phyloP scores from a whole-genome alignment of 768 basidiomycete species.

The Suillus variegatus region DNA sequence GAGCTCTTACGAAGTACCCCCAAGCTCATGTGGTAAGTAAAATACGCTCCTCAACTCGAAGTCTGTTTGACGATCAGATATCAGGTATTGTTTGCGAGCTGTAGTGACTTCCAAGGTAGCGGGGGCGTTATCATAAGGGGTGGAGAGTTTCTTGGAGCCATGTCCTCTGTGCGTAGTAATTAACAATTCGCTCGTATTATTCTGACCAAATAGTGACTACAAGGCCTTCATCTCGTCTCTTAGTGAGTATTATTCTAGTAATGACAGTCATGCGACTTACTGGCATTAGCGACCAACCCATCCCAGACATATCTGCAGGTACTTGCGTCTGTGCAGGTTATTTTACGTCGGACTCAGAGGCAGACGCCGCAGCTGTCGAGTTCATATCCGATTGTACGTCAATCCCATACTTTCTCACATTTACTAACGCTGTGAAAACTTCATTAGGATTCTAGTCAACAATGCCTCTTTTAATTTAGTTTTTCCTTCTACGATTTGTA shows the following conservation, averaged over 20 bases:
- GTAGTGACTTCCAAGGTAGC: neutral
- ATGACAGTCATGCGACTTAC: conserved; percentile 3
- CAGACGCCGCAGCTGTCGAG: conserved; percentile 5
- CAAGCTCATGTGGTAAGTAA: neutral
- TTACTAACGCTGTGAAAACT: neutral
- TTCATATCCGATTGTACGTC: neutral
- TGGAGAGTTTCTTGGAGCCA: conserved; percentile 5
- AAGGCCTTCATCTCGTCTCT: conserved; percentile 5
- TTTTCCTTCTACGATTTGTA: neutral
- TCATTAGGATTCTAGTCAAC: neutral
- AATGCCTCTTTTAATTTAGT: neutral
- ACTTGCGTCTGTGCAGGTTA: neutral
- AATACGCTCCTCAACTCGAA: neutral
- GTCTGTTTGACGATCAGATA: neutral
- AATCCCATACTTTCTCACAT: neutral
- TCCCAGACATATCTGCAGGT: neutral
- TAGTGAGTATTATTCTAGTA: neutral
- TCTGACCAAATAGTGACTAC: neutral
- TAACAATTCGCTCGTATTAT: too few relatives aligned
- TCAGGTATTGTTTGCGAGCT: conserved; percentile 1
- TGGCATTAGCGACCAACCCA: neutral
- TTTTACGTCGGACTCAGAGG: neutral
- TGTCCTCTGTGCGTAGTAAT: conserved; percentile 1
- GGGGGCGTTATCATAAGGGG: conserved; percentile 3
- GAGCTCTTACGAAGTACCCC: neutral